phyloP scores from a whole-genome alignment of 495 filamentous ascomycete genomes.

The Aspergillus mulundensis region DNA sequence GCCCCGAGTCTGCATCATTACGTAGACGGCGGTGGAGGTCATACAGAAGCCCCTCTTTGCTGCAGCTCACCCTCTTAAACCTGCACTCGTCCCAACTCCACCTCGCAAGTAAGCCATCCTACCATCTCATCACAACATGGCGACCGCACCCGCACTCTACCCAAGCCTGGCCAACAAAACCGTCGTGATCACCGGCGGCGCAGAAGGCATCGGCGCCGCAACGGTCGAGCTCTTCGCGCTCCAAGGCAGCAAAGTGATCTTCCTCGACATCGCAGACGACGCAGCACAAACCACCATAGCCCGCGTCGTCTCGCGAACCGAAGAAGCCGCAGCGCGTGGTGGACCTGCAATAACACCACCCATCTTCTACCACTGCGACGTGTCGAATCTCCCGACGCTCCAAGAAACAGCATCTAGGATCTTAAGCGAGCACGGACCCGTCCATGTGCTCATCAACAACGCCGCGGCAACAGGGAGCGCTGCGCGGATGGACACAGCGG shows the following conservation, averaged over 20 bases:
- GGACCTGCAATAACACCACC: neutral
- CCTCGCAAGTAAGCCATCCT: too few relatives aligned
- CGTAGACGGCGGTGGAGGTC: too few relatives aligned
- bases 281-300: slow-evolving; percentile 13
- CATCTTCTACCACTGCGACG: neutral
- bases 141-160: slow-evolving; percentile 13
- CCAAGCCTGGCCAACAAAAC: slow-evolving; percentile 25
- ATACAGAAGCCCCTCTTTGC: too few relatives aligned
- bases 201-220: slow-evolving; percentile 49
- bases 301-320: neutral
- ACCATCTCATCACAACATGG: too few relatives aligned
- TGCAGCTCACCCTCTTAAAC: too few relatives aligned
- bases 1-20: too few relatives aligned
- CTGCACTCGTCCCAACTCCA: too few relatives aligned
- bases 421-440: slow-evolving; percentile 22
- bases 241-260: slow-evolving; percentile 43
- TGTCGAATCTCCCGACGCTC: slow-evolving; percentile 14
- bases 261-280: slow-evolving; percentile 42
- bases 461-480: slow-evolving; percentile 22
- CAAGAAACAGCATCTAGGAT: slow-evolving; percentile 25
- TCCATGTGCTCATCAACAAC: slow-evolving; percentile 40
- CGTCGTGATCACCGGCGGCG: slow-evolving; percentile 50
- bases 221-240: slow-evolving; percentile 40
- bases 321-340: neutral
- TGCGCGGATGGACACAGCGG: slow-evolving; percentile 20